A percentile compares a stretch with the other conserved stretches of the same genome.
phyloP scores from a whole-genome alignment of 1,284 basidiomycete species.

The Ceraceosorus bombacis region DNA sequence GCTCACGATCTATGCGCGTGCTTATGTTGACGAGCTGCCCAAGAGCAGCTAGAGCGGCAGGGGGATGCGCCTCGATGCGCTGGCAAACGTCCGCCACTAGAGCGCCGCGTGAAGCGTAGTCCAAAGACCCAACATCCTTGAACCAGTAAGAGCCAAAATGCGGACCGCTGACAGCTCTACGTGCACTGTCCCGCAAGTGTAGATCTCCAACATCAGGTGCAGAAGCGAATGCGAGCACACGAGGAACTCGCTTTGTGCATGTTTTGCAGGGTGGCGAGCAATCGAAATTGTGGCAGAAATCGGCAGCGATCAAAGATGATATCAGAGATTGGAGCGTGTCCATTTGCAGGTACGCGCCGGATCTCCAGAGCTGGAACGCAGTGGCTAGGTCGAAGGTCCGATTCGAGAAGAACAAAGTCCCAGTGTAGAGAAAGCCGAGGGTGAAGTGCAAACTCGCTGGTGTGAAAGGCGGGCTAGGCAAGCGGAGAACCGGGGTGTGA shows the following conservation, averaged over 20 bases:
- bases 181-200: slow-evolving; percentile 18
- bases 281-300: slow-evolving; percentile 39
- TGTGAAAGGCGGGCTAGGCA: slow-evolving; percentile 71
- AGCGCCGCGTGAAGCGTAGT: slow-evolving; percentile 21
- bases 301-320: slow-evolving; percentile 26
- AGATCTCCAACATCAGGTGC: slow-evolving; percentile 30
- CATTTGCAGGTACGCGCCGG: slow-evolving; percentile 72
- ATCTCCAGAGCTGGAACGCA: slow-evolving; percentile 77
- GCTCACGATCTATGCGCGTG: slow-evolving; percentile 28
- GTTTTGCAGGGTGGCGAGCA: slow-evolving; percentile 40
- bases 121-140: slow-evolving; percentile 37
- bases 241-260: slow-evolving; percentile 35
- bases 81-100: slow-evolving; percentile 23
- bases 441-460: slow-evolving; percentile 89
- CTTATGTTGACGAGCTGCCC: slow-evolving; percentile 32
- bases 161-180: slow-evolving; percentile 22
- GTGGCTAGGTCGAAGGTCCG: slow-evolving; percentile 85
- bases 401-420: slow-evolving; percentile 84
- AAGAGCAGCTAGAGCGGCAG: slow-evolving; percentile 16
- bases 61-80: slow-evolving; percentile 17
- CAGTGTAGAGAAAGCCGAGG: slow-evolving; percentile 86
- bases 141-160: slow-evolving; percentile 40
- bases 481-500: slow-evolving; percentile 16
- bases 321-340: slow-evolving; percentile 39
- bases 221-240: slow-evolving; percentile 30